Evolutionary conservation across 306 rosid species (phyloP).

Genomic region (Vicia sativa): DNA sequence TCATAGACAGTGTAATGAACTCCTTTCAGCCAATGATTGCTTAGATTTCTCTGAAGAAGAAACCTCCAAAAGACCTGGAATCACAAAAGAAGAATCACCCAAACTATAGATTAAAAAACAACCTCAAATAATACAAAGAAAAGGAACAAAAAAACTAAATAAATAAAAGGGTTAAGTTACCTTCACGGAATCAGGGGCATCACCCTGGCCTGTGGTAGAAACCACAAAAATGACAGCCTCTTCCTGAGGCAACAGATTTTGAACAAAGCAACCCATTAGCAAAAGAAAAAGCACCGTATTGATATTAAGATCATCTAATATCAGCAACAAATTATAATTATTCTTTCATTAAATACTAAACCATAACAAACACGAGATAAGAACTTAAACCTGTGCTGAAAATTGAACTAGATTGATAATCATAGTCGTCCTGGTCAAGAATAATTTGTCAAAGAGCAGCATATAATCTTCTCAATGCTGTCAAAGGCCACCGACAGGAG

Average conservation of each 20-base stretch:
- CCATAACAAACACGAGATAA: no score
- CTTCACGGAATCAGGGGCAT: slow-evolving; percentile 90
- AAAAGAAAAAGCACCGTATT: no score
- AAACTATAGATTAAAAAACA: slow-evolving; percentile 7
- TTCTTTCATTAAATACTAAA: no score
- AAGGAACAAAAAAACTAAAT: not conserved
- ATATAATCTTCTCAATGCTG: no score
- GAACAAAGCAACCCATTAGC: slow-evolving; percentile 59
- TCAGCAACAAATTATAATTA: no score
- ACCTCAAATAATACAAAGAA: not conserved
- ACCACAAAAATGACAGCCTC: slow-evolving; percentile 78
- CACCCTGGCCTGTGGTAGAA: slow-evolving; percentile 98
- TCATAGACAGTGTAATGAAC: slow-evolving; percentile 75
- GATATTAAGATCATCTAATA: no score
- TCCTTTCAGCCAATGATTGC: slow-evolving; percentile 71
- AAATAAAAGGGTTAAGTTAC: slow-evolving; percentile 36
- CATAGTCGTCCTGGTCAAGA: no score
- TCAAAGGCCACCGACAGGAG: no score
- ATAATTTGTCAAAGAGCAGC: no score
- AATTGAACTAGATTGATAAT: no score
- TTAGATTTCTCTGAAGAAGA: slow-evolving; percentile 77
- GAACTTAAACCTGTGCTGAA: no score
- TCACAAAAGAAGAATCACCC: slow-evolving; percentile 30
- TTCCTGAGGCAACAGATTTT: slow-evolving; percentile 67
- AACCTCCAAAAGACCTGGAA: slow-evolving; percentile 85